Evolutionary conservation across 768 basidiomycete species (phyloP), one percentile per base, ranked within the genome.

Genomic region (Mycena metata): DNA sequence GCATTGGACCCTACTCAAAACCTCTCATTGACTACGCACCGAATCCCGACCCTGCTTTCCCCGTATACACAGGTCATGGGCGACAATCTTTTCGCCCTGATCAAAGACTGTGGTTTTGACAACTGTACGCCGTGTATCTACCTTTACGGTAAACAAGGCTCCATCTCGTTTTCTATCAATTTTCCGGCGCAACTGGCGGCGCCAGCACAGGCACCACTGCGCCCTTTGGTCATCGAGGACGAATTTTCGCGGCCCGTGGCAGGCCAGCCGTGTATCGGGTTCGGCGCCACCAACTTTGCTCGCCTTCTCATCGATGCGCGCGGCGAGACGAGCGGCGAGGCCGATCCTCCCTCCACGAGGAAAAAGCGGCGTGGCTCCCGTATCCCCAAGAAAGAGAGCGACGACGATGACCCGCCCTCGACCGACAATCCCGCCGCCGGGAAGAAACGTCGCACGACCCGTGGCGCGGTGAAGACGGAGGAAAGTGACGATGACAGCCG

Each of bases 71-170:
- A 5, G 3, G 56, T 46, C n/a, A 45, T 68, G 17, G 6, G 5
- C n/a, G 16, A 47, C 35, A 69, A 69, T n/a, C 55, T 69, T 21
- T 21, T 68, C 66, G 30, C 71, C 67, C 3, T 76, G 71, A 43
- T 71, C 24, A 35, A 50, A 33, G 62, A 69, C 51, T 50, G 61
- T 30, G 42, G 75, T 56, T 61, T 69, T 73, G 68, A 2, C 9
- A n/a, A 11, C 19, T 52, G 35, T 11, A 8, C 21, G 3, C 10
- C 8, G 12, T n/a, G n/a, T n/a, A n/a, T n/a, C n/a, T n/a, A n/a
- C n/a, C n/a, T n/a, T n/a, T n/a, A n/a, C n/a, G n/a, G n/a, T n/a
- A n/a, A n/a, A n/a, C 15, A 21, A n/a, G 0, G 17, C 36, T 26
- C 9, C 17, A 16, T 50, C 30, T 21, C 4, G n/a, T 2, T 61